phyloP scores from a whole-genome alignment of 73 alveolate species.

The Paramecium octaurelia region DNA sequence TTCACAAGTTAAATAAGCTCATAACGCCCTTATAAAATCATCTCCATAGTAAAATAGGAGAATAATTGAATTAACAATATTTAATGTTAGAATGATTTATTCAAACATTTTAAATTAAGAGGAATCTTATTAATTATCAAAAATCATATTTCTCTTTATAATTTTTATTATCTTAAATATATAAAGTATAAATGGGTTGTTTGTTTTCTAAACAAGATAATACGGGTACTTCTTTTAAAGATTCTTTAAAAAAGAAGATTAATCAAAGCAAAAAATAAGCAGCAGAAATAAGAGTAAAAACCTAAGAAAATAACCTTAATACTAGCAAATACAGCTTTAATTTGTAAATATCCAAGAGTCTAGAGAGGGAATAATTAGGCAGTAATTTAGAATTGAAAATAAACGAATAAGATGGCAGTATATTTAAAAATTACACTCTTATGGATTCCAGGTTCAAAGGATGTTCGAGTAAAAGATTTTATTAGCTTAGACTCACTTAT shows the following conservation, averaged over 20 bases:
- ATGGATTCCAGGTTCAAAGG: neutral
- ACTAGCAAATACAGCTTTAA: neutral
- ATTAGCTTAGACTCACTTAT: neutral
- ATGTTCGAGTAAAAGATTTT: neutral
- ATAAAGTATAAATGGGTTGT: neutral
- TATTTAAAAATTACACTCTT: neutral
- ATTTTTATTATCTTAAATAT: neutral
- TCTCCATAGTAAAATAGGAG: too few relatives aligned
- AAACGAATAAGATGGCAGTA: neutral
- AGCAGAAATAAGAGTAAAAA: neutral
- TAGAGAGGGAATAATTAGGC: neutral
- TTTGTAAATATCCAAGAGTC: neutral
- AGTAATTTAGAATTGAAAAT: neutral
- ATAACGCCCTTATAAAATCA: too few relatives aligned
- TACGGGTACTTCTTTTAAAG: neutral
- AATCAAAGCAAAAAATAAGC: neutral
- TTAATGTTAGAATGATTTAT: neutral
- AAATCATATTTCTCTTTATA: neutral
- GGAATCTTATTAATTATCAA: neutral
- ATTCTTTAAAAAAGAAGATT: conserved; percentile 1
- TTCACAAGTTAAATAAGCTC: neutral
- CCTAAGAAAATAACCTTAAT: neutral
- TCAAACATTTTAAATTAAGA: neutral
- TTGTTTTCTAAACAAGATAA: neutral
- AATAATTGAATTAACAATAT: too few relatives aligned